Evolutionary conservation across 495 filamentous ascomycete species (phyloP).

Genomic region (Aspergillus nidulans): DNA sequence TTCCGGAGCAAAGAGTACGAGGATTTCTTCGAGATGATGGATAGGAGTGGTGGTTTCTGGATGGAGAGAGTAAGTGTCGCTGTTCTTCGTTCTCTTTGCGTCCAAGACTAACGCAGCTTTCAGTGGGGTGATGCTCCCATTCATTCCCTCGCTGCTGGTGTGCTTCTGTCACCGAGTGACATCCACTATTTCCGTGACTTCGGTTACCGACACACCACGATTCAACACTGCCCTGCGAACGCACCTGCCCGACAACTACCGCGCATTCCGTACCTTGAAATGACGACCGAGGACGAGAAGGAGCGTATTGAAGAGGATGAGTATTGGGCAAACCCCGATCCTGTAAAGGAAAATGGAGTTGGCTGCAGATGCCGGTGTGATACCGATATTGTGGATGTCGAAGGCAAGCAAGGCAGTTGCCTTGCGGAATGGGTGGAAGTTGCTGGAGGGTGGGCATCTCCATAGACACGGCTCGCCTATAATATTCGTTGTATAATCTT

Average conservation of each 20-base stretch:
- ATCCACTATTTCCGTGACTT: slow-evolving; percentile 99
- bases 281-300: slow-evolving; percentile 78
- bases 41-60: slow-evolving; percentile 96
- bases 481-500: slow-evolving; percentile 33
- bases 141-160: slow-evolving; percentile 93
- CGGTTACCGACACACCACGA: slow-evolving; percentile 96
- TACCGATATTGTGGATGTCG: slow-evolving; percentile 96
- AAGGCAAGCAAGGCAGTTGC: slow-evolving; percentile 94
- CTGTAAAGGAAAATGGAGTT: slow-evolving; percentile 90
- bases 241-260: slow-evolving; percentile 85
- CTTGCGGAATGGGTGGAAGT: slow-evolving; percentile 96
- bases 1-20: slow-evolving; percentile 96
- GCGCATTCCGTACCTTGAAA: slow-evolving; percentile 76
- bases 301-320: slow-evolving; percentile 89
- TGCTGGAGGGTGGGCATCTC: slow-evolving; percentile 88
- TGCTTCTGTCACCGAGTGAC: slow-evolving; percentile 72
- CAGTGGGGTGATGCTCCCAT: slow-evolving; percentile 99
- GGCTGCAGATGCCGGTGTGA: slow-evolving; percentile 96
- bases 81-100: slow-evolving; percentile 15
- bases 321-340: slow-evolving; percentile 89
- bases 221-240: slow-evolving; percentile 97
- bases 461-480: slow-evolving; percentile 35
- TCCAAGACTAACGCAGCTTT: slow-evolving; percentile 17
- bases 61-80: slow-evolving; percentile 80
- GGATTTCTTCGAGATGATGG: slow-evolving; percentile 99